Base-by-base conservation (phyloP, 2,329 filamentous ascomycete genomes). In the Aspergillus pseudotamarii region DNA sequence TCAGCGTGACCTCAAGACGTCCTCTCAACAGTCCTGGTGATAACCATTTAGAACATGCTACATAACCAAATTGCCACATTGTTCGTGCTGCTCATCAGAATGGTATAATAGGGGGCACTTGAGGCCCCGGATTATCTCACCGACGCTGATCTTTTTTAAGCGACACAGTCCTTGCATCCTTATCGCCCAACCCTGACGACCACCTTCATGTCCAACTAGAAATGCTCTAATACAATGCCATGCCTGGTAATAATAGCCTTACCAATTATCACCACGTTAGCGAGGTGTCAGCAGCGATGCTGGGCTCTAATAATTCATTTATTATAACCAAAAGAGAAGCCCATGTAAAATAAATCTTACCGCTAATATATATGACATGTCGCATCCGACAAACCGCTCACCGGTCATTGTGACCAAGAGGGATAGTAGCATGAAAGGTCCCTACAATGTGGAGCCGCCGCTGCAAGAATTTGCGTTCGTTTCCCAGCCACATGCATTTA, bases 181-280 rank as follows among this genome's bases (percentile, higher is more conserved):
- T 6, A 11, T 5, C n/a, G 21, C 43, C 9, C 4, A 23, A 12
- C 21, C 2, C 9, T 23, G 10, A 14, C 4, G 11, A 46, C 43
- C 12, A 23, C 23, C 10, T 3, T 0, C n/a, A 21, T 6, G 10
- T 23, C 43, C 1, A 23, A 14, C 6, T 3, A 6, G 16, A 21
- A 11, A 11, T 2, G 2, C n/a, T 23, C 10, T 23, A n/a, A 12
- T 23, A 16, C 11, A 46, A 46, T 23, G 2, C 3, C 43, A 6
- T 6, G 9, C 14, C 14, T 6, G 5, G 5, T 0, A 16, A 16
- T 36, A 1, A 16, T 36, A 1, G 5, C 1, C 34, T 6, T 14
- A 36, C 2, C 14, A 6, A 2, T 16, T 14, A 36, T 36, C 34
- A 16, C 4, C 34, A 16, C 12, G 12, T 16, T 14, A 14, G 12